Base-by-base conservation (phyloP, 1,139 yeast species). In the Taiozyma onychis region DNA sequence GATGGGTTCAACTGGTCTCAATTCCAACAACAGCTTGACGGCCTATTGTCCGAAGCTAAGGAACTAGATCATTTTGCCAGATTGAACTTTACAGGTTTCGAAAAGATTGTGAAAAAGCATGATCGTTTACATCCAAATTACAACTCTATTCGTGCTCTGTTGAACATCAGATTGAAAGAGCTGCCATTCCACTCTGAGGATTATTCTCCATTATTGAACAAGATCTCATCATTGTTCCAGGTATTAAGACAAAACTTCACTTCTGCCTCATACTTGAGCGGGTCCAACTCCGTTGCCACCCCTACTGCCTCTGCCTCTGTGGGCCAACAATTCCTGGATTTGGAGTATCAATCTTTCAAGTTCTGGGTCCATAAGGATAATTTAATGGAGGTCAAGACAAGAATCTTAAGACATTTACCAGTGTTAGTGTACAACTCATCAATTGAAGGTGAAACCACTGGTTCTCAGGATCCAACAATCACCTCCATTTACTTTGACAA, bases 301-400 rank as follows among this genome's bases (percentile, higher is more conserved):
- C 56, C 64, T 13, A 60, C 63, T 6, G 64, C 71, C 50, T 32
- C 35, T 6, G 35, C 35, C 14, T 49, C 63, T 66, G 7, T 57
- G 61, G 53, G 66, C n/a, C 49, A 51, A 27, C 58, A 59, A 27
- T 48, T 48, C 5, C 16, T 50, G 5, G 76, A 76, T 51, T 75
- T 78, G 41, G 84, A 83, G 46, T 87, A 75, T 67, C 88, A 87
- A 61, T 83, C 89, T 27, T 84, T 85, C 70, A 89, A 89, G 70
- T 91, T 91, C 69, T 93, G 99, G 99, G 78, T 93, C 47, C 98
- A 93, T 66, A 93, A 93, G 16, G 99, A 93, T 63, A 90, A 93
- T 66, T 74, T 91, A 66, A 91, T 91, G 97, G 98, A 93, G 70
- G 96, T 90, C 51, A 93, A 93, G 71, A 89, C 98, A 26, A 83